A percentile compares a stretch with the other conserved stretches of the same genome.
Conservation (phyloP, 2,329 filamentous ascomycete species). For the Diaporthe vexans region DNA sequence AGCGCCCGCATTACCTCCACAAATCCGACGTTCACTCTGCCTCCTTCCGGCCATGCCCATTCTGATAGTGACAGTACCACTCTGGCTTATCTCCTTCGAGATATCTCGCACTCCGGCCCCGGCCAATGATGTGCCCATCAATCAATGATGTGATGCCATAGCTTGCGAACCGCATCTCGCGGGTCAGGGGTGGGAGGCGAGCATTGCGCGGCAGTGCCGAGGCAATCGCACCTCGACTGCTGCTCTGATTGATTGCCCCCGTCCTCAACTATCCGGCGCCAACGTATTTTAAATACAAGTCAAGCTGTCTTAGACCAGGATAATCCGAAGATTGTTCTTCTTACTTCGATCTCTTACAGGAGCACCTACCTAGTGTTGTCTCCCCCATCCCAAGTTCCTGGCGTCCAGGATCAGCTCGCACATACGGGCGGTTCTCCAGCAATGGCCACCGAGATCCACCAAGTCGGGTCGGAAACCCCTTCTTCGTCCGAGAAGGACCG, state of each 20-base stretch:
- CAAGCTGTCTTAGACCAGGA: not conserved
- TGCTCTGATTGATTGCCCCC: not conserved
- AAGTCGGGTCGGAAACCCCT: slow-evolving; percentile 26
- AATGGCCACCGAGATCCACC: slow-evolving; percentile 40
- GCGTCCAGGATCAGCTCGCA: not conserved
- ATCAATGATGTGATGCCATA: slow-evolving; percentile 6
- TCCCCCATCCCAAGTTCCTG: no score
- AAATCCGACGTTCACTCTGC: slow-evolving; percentile 19
- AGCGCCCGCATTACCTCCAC: slow-evolving; percentile 15
- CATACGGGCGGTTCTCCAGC: not conserved
- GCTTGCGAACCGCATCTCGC: not conserved
- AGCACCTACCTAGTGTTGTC: not conserved
- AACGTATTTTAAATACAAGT: not conserved
- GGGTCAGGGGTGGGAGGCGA: slow-evolving; percentile 9
- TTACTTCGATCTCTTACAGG: not conserved
- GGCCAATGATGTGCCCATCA: slow-evolving; percentile 33
- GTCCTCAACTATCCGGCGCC: not conserved
- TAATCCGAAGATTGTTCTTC: not conserved
- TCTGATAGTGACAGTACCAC: not conserved
- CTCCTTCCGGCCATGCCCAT: slow-evolving; percentile 13
- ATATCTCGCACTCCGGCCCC: slow-evolving; percentile 9
- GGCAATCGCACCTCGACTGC: not conserved
- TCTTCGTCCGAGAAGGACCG: not conserved
- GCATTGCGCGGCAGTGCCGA: slow-evolving; percentile 25
- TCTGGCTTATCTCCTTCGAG: slow-evolving; percentile 25